A percentile compares a stretch with the other conserved stretches of the same genome.
Evolutionary conservation across 78 protist genomes (phyloP).

Genomic region (Tieghemostelium lacteum): DNA sequence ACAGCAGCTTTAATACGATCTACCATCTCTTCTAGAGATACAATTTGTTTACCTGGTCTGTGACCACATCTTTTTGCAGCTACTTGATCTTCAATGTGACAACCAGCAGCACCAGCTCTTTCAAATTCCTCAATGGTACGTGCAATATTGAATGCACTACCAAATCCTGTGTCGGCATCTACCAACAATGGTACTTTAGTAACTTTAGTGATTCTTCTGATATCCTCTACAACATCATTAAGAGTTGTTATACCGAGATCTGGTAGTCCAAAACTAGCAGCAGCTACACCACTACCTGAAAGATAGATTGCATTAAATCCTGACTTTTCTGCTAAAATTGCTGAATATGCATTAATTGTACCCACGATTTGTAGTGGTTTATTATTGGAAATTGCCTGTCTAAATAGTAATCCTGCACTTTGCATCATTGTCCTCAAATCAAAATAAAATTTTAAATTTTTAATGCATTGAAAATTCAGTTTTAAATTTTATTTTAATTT

Average conservation of each 20-base stretch:
- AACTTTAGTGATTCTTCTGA: constrained; percentile 59
- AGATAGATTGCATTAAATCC: constrained; percentile 71
- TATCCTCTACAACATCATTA: constrained; percentile 73
- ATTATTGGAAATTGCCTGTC: constrained; percentile 38
- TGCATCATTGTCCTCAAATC: too few relatives aligned
- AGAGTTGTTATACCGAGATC: constrained; percentile 68
- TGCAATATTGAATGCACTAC: constrained; percentile 50
- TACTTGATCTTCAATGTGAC: constrained; percentile 65
- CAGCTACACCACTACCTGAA: constrained; percentile 63
- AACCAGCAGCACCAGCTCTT: constrained; percentile 72
- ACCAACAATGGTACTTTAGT: constrained; percentile 56
- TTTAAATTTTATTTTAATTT: too few relatives aligned
- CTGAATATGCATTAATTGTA: constrained; percentile 66
- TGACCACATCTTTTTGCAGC: constrained; percentile 63
- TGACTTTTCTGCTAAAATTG: constrained; percentile 44
- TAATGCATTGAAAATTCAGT: too few relatives aligned
- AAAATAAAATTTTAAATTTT: too few relatives aligned
- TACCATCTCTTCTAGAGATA: constrained; percentile 48
- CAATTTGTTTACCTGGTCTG: constrained; percentile 59
- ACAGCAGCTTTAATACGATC: constrained; percentile 65
- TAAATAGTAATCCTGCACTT: constrained; percentile 43
- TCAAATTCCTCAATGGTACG: constrained; percentile 62
- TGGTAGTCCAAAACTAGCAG: constrained; percentile 63
- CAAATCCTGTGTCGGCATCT: constrained; percentile 75
- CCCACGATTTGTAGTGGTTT: constrained; percentile 70